Base-by-base conservation (phyloP, 345 rosid species). In the Eucalyptus brandiana region DNA sequence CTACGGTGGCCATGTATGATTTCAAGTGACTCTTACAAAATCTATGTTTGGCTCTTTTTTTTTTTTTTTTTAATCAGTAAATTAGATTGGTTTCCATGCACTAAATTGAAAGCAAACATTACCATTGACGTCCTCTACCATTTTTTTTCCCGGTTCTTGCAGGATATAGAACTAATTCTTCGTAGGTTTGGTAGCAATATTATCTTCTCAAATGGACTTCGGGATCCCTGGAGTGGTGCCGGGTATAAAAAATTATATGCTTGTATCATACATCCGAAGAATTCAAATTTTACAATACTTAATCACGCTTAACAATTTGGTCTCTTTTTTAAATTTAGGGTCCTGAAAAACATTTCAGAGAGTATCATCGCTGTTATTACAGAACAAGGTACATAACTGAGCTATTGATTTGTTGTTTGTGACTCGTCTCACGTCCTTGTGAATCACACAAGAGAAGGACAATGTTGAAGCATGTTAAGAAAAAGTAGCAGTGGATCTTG, bases 1-100 rank as follows among this genome's bases (percentile, higher is more conserved):
- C 40, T 93, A 91, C 16, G 95, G 95, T 81, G 95, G 94, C 72
- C 91, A 26, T 60, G 67, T 60, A 60, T 60, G 67, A 60, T 24
- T 60, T 60, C 67, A 60, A 60, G 32, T 26, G 67, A 60, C n/a
- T 26, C 67, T 60, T 60, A 60, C n/a, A 5, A 60, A 60, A 26
- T 24, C 0, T 24, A 26, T 58, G 30, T 26, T 60, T 24, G 67
- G 67, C 67, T 24, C 32, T 26, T 48, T 13, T 26, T 5, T 58
- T 23, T 23, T 5, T 10, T 24, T 5, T 26, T 2, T n/a, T n/a
- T n/a, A n/a, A 60, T 60, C 67, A 60, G 67, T 60, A 5, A 26
- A 26, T 60, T 60, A 60, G 67, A 26, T 26, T 60, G 14, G 67
- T 60, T 60, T 26, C n/a, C 30, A 11, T 26, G 67, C 67, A 60